Evolutionary conservation across 1,284 basidiomycete species (phyloP), one percentile per base, ranked within the genome.

Genomic region (Trametes versicolor): DNA sequence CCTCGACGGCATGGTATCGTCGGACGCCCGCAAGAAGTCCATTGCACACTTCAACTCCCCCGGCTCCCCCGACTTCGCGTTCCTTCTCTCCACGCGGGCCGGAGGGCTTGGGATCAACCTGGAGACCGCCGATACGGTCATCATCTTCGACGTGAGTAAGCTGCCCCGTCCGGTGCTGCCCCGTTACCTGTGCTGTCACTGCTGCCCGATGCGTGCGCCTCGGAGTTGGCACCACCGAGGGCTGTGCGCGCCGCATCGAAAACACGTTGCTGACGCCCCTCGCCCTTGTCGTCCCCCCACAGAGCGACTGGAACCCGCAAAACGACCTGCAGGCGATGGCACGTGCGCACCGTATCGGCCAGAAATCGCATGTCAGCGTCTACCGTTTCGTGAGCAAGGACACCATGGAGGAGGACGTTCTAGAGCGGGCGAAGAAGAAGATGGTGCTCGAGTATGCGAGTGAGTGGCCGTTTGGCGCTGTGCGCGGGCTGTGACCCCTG

Each of bases 371-470:
- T 79, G 98, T 99, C 74, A 98, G 92, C 76, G 98, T 99, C 56
- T 99, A 98, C 80, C 92, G 97, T 48, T 93, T 99, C 75, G 95
- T 99, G 74, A 97, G 96, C 75, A 99, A 99, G 81, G 97, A 98
- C 76, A 99, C 97, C 17, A 97, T 99, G 85, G 98, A 99, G 79
- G 98, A 99, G 80, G 97, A 99, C 74, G 94, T 99, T 27, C 86
- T 99, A 47, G 97, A 99, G 81, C 88, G 97, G 49, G 98, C 98
- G 21, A 97, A 98, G 87, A 94, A 97, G 82, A 99, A 99, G 84
- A 99, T 99, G 97, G 96, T 99, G 61, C 84, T 99, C 71, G 98
- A 99, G 79, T 99, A 99, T 83, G 98, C 97, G 58, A 99, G 95
- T 97, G 77, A 78, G 95, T 90, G 60, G 48, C 23, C 53, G 29